These are phyloP conservation scores for Wickerhamomyces sp. DNA, from an alignment of 1,139 yeast species.

Conservation along the genomic window DNA sequence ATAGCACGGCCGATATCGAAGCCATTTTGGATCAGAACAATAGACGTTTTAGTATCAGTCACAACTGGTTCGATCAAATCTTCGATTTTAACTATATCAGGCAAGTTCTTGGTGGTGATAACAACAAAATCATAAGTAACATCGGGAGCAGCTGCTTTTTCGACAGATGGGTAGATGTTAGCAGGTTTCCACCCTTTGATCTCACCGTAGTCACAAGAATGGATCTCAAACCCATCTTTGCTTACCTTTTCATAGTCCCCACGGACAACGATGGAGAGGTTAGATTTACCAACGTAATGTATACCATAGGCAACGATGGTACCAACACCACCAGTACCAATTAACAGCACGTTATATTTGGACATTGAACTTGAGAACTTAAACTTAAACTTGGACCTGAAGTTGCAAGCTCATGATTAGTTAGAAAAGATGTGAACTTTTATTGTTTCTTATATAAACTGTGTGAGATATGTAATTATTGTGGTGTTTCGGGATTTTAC, in stretches of 20 bases:
- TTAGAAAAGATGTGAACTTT: no score
- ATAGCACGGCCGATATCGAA: conserved; percentile 49
- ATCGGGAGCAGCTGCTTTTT: conserved; percentile 35
- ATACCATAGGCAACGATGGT: conserved; percentile 51
- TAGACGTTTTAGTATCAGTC: conserved; percentile 29
- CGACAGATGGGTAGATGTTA: conserved; percentile 36
- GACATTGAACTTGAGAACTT: neutral
- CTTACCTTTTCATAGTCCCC: conserved; percentile 45
- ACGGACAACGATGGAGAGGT: conserved; percentile 48
- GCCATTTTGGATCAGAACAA: conserved; percentile 54
- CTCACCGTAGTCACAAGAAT: conserved; percentile 49
- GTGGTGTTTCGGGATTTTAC: neutral
- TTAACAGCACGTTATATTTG: conserved; percentile 20
- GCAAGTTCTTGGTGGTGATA: conserved; percentile 50
- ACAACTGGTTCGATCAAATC: conserved; percentile 46
- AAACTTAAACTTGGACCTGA: no score
- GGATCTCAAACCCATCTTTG: conserved; percentile 42
- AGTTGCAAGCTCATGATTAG: no score
- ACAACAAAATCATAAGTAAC: conserved; percentile 46
- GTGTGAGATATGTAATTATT: neutral
- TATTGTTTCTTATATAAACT: neutral
- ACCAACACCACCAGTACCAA: conserved; percentile 61
- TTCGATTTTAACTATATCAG: conserved; percentile 43
- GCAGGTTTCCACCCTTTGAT: conserved; percentile 48
- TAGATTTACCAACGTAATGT: conserved; percentile 34